These are phyloP conservation scores for Ascocoryne sarcoides DNA, from an alignment of 2,329 filamentous ascomycete species.

Conservation along the genomic window DNA sequence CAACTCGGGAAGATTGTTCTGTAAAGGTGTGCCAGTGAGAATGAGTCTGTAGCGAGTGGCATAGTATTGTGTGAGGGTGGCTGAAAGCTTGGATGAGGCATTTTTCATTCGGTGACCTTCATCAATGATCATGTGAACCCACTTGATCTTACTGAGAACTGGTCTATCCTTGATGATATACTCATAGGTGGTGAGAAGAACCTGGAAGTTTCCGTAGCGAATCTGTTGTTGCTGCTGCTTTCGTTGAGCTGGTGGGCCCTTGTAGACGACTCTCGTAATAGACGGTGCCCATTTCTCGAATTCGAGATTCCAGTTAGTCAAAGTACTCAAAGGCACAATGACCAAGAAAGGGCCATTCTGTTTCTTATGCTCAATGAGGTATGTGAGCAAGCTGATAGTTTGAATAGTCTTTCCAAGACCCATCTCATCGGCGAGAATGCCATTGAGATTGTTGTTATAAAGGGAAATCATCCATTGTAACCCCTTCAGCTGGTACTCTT, in stretches of 20 bases:
- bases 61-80: constrained; percentile 92
- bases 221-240: constrained; percentile 92
- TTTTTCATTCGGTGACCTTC: constrained; percentile 99
- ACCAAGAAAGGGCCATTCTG: constrained; percentile 90
- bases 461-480: constrained; percentile 99
- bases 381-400: constrained; percentile 94
- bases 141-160: constrained; percentile 95
- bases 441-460: constrained; percentile 99
- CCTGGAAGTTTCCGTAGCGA: constrained; percentile 90
- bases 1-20: constrained; percentile 92
- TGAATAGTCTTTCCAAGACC: constrained; percentile 99
- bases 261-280: constrained; percentile 85
- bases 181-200: constrained; percentile 94
- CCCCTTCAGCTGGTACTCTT: constrained; percentile 98
- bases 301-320: constrained; percentile 98
- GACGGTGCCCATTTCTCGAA: constrained; percentile 98
- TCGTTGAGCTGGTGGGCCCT: constrained; percentile 79
- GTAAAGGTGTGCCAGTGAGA: constrained; percentile 90
- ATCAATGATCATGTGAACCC: constrained; percentile 99
- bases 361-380: constrained; percentile 91
- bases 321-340: constrained; percentile 90
- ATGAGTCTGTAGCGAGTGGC: constrained; percentile 91
- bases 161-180: constrained; percentile 99
- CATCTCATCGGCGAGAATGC: constrained; percentile 98
- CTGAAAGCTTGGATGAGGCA: constrained; percentile 87